Percentiles rank a stretch among this genome's conserved stretches.
Conservation (phyloP, 2,329 filamentous ascomycete genomes). For the Aspergillus sclerotialis region DNA sequence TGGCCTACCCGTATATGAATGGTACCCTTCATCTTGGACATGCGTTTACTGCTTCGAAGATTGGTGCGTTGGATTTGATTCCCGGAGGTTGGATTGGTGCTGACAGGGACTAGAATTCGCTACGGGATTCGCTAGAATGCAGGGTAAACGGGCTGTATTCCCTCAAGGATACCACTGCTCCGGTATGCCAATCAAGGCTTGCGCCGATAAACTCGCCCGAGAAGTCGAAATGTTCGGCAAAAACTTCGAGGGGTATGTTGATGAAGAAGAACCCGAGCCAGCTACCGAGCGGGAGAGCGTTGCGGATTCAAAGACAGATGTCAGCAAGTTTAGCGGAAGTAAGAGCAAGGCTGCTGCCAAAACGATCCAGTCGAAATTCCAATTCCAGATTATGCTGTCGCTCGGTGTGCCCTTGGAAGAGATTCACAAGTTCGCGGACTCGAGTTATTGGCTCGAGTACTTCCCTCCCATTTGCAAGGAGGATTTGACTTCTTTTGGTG, state of each 20-base stretch:
- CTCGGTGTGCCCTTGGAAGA: slow-evolving; percentile 78
- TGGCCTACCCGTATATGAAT: slow-evolving; percentile 78
- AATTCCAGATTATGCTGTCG: slow-evolving; percentile 90
- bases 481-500: slow-evolving; percentile 77
- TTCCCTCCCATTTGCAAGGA: slow-evolving; percentile 74
- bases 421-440: slow-evolving; percentile 87
- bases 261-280: slow-evolving; percentile 46
- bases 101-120: slow-evolving; percentile 59
- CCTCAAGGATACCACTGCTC: slow-evolving; percentile 95
- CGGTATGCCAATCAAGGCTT: slow-evolving; percentile 96
- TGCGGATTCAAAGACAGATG: slow-evolving; percentile 76
- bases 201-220: slow-evolving; percentile 85
- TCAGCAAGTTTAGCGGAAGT: slow-evolving; percentile 85
- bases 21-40: slow-evolving; percentile 86
- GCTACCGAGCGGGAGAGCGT: slow-evolving; percentile 58
- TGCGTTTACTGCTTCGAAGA: slow-evolving; percentile 83
- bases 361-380: slow-evolving; percentile 88
- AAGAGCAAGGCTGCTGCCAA: slow-evolving; percentile 90
- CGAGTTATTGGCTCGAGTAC: slow-evolving; percentile 84
- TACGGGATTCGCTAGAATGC: slow-evolving; percentile 79
- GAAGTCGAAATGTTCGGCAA: slow-evolving; percentile 85
- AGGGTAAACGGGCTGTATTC: slow-evolving; percentile 79
- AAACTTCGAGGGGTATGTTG: slow-evolving; percentile 72
- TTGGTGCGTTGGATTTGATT: slow-evolving; percentile 28
- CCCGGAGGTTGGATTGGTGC: not conserved